These are phyloP conservation scores for Plasmodium falciparum DNA, from an alignment of 169 alveolate species.

Conservation along the genomic window DNA sequence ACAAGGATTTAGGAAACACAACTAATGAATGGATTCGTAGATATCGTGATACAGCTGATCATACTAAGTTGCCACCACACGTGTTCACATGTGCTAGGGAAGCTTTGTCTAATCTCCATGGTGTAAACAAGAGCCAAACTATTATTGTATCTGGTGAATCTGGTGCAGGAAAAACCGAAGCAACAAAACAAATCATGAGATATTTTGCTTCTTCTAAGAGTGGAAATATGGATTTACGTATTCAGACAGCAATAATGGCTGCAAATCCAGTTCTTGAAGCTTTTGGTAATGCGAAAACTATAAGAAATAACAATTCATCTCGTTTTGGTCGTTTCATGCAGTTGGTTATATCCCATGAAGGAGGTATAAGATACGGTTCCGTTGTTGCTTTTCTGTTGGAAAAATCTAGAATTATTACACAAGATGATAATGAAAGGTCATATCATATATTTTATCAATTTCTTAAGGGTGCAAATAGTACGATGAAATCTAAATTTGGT, in stretches of 20 bases:
- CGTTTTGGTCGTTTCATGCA: constrained; percentile 99
- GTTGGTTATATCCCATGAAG: constrained; percentile 89
- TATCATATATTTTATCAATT: constrained; percentile 98
- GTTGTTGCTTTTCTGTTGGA: constrained; percentile 96
- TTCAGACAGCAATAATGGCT: constrained; percentile 93
- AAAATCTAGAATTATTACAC: constrained; percentile 96
- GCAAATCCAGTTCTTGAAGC: constrained; percentile 98
- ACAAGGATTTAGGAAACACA: constrained; percentile 91
- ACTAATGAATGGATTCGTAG: constrained; percentile 87
- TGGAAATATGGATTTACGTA: constrained; percentile 81
- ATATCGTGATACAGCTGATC: constrained; percentile 88
- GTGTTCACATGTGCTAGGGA: constrained; percentile 91
- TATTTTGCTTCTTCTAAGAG: constrained; percentile 90
- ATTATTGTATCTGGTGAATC: constrained; percentile 98
- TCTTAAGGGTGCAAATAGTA: constrained; percentile 91
- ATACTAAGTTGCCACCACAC: constrained; percentile 89
- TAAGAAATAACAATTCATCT: constrained; percentile 97
- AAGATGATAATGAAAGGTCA: constrained; percentile 94
- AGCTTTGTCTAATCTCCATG: constrained; percentile 92
- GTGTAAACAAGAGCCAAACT: constrained; percentile 91
- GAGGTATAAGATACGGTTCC: constrained; percentile 92
- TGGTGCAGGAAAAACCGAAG: constrained; percentile 99
- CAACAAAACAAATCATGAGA: constrained; percentile 95
- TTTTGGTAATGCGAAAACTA: constrained; percentile 99
- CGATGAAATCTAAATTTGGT: constrained; percentile 84